Conservation (phyloP, 2,329 filamentous ascomycete genomes). For the Trichoderma atrobrunneum region DNA sequence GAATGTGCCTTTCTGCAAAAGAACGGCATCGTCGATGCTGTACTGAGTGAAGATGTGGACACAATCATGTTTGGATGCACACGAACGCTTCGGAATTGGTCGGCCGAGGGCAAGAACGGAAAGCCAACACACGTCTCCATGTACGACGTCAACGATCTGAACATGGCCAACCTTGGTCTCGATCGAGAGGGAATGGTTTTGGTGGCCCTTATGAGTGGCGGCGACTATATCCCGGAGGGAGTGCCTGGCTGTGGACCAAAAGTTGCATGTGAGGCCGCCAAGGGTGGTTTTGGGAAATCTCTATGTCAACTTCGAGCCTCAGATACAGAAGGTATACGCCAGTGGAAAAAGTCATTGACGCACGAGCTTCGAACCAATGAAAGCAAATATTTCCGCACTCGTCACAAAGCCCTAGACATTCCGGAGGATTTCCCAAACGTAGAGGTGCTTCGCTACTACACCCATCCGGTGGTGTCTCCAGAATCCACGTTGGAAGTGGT, state of each 20-base stretch:
- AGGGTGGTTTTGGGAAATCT: constrained; percentile 78
- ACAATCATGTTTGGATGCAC: constrained; percentile 95
- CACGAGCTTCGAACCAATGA: constrained; percentile 83
- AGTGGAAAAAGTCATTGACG: constrained; percentile 70
- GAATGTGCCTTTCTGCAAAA: constrained; percentile 87
- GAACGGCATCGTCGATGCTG: constrained; percentile 82
- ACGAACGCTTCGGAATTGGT: constrained; percentile 77
- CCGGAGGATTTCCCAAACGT: constrained; percentile 78
- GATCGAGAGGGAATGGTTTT: constrained; percentile 89
- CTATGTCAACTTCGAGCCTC: constrained; percentile 64
- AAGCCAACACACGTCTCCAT: constrained; percentile 85
- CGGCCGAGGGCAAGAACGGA: constrained; percentile 63
- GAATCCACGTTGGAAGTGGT: constrained; percentile 42
- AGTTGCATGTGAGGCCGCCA: constrained; percentile 83
- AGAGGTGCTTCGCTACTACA: constrained; percentile 82
- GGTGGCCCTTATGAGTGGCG: constrained; percentile 90
- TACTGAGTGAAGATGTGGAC: constrained; percentile 94
- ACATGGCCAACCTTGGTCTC: constrained; percentile 55
- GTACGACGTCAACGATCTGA: constrained; percentile 63
- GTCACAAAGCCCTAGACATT: constrained; percentile 70
- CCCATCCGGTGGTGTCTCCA: constrained; percentile 77
- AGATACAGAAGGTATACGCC: constrained; percentile 56
- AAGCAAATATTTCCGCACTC: constrained; percentile 72
- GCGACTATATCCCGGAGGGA: constrained; percentile 87
- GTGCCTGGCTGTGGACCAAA: constrained; percentile 86